Conservation (phyloP, 2,329 filamentous ascomycete species). For the Fusarium xylarioides region DNA sequence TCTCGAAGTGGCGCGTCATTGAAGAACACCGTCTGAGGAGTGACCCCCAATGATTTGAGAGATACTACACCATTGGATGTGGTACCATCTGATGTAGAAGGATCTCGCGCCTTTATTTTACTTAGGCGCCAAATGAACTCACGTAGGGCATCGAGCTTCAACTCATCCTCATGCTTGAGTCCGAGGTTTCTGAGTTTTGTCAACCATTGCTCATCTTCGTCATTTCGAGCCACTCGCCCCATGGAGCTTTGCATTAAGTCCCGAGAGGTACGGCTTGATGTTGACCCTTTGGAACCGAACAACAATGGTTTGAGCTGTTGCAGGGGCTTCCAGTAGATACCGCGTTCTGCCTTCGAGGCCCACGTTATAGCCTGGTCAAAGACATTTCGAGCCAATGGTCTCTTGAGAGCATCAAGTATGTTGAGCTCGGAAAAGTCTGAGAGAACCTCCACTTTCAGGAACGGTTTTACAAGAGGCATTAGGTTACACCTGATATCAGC, state of each 20-base stretch:
- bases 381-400: slow-evolving; percentile 79
- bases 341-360: slow-evolving; percentile 82
- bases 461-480: slow-evolving; percentile 81
- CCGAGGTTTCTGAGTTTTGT: slow-evolving; percentile 84
- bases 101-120: slow-evolving; percentile 71
- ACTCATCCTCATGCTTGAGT: slow-evolving; percentile 83
- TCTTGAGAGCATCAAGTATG: slow-evolving; percentile 84
- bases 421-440: slow-evolving; percentile 74
- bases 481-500: slow-evolving; percentile 88
- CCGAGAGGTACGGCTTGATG: slow-evolving; percentile 64
- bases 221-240: slow-evolving; percentile 75
- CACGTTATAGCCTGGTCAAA: slow-evolving; percentile 88
- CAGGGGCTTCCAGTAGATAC: slow-evolving; percentile 86
- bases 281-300: slow-evolving; percentile 67
- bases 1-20: slow-evolving; percentile 73
- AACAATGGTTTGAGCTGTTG: slow-evolving; percentile 71
- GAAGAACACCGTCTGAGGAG: slow-evolving; percentile 90
- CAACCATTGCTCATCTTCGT: slow-evolving; percentile 96
- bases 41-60: slow-evolving; percentile 78
- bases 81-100: slow-evolving; percentile 47
- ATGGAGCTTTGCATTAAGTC: slow-evolving; percentile 67
- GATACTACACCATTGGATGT: slow-evolving; percentile 64
- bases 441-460: slow-evolving; percentile 77
- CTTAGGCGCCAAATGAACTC: slow-evolving; percentile 93
- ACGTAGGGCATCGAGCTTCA: slow-evolving; percentile 83